Evolutionary conservation across 2,329 filamentous ascomycete species (phyloP).

Genomic region (Cladorrhinum sp.): DNA sequence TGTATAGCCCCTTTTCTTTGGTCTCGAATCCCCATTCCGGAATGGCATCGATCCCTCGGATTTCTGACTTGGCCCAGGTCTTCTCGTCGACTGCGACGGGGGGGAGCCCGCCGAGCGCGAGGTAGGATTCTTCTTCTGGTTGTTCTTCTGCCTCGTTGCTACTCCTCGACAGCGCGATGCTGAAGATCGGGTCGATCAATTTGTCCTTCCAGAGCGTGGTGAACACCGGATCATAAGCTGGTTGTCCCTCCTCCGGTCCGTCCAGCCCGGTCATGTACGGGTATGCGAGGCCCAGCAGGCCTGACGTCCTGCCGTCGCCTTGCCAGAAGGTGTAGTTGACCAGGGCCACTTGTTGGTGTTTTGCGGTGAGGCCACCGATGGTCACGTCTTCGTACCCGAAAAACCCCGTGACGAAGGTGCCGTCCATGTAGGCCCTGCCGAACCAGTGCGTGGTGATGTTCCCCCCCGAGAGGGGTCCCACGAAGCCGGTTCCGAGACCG

Average conservation of each 20-base stretch:
- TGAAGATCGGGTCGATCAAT: conserved; percentile 44
- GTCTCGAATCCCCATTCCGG: conserved; percentile 20
- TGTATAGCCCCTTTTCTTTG: conserved; percentile 29
- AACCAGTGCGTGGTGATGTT: conserved; percentile 39
- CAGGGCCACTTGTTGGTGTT: conserved; percentile 44
- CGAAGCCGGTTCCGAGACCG: conserved; percentile 26
- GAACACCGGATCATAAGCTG: conserved; percentile 48
- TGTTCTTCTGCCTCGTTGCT: conserved; percentile 20
- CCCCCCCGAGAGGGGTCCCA: conserved; percentile 34
- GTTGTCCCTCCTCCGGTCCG: conserved; percentile 25
- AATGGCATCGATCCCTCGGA: conserved; percentile 24
- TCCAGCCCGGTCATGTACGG: conserved; percentile 43
- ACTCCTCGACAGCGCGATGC: conserved; percentile 41
- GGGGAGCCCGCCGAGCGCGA: conserved; percentile 49
- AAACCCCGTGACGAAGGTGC: conserved; percentile 38
- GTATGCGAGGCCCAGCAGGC: conserved; percentile 51
- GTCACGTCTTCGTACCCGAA: conserved; percentile 41
- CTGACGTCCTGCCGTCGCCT: conserved; percentile 44
- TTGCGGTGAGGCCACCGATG: conserved; percentile 44
- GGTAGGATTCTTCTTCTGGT: conserved; percentile 39
- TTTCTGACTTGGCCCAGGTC: conserved; percentile 28
- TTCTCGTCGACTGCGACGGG: conserved; percentile 35
- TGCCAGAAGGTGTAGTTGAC: conserved; percentile 42
- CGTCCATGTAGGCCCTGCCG: conserved; percentile 43
- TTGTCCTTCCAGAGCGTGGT: conserved; percentile 45